Percentiles rank a stretch among this genome's conserved stretches.
Evolutionary conservation across 352 stramenopile genomes (phyloP).

Genomic region (Peronosclerospora sorghi): DNA sequence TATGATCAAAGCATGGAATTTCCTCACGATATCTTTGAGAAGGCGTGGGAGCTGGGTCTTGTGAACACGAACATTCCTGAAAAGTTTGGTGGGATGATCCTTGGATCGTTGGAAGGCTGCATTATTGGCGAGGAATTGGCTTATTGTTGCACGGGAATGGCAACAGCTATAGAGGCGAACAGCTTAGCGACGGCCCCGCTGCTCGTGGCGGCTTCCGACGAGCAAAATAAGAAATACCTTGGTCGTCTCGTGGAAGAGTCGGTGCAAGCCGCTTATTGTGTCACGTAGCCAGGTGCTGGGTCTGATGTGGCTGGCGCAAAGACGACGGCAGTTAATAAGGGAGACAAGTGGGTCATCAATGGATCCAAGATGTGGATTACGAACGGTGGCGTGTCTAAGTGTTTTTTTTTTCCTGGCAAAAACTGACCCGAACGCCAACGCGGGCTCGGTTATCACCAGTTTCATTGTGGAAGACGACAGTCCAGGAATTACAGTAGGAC

Average conservation of each 20-base stretch:
- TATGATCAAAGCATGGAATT: conserved; percentile 82
- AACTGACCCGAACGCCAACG: conserved; percentile 63
- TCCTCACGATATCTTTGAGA: conserved; percentile 79
- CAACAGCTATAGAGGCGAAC: conserved; percentile 88
- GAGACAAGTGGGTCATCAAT: conserved; percentile 90
- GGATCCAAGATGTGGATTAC: conserved; percentile 92
- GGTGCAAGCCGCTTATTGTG: conserved; percentile 79
- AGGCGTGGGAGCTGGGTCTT: conserved; percentile 84
- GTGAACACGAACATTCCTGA: conserved; percentile 83
- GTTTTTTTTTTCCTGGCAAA: conserved; percentile 88
- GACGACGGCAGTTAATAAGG: conserved; percentile 87
- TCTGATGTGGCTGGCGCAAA: conserved; percentile 84
- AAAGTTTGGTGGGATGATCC: conserved; percentile 71
- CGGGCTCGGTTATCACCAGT: conserved; percentile 77
- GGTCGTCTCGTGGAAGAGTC: conserved; percentile 72
- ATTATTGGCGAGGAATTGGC: conserved; percentile 87
- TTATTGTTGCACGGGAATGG: conserved; percentile 86
- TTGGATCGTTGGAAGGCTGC: conserved; percentile 70
- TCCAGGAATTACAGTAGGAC: conserved; percentile 76
- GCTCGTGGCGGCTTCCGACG: conserved; percentile 71
- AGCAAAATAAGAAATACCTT: conserved; percentile 82
- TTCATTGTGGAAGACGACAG: conserved; percentile 85
- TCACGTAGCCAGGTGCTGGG: conserved; percentile 85
- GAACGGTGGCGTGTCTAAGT: conserved; percentile 86
- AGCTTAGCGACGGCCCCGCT: conserved; percentile 69